Percentiles rank a stretch among this genome's conserved stretches.
Conservation (phyloP, 352 stramenopile species). For the Halophytophthora batemanensis region DNA sequence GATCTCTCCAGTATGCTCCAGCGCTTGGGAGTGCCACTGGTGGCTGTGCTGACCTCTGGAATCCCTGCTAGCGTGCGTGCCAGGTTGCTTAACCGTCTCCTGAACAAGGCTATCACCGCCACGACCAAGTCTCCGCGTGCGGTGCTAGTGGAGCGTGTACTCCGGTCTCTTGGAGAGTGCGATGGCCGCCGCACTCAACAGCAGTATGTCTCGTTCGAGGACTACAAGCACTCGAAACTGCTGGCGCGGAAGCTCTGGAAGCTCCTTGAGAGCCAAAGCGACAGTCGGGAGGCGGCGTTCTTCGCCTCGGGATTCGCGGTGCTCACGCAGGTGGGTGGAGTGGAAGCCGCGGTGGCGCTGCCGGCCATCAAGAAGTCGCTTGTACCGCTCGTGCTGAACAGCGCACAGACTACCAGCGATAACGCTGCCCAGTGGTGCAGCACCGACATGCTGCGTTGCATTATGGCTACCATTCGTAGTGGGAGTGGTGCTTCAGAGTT, state of each 20-base stretch:
- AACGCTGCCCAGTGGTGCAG: neutral
- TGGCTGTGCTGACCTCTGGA: slow-evolving; percentile 21
- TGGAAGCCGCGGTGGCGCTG: slow-evolving; percentile 20
- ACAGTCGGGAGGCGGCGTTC: slow-evolving; percentile 14
- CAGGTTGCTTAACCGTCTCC: slow-evolving; percentile 19
- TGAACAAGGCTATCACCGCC: slow-evolving; percentile 7
- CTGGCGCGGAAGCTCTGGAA: slow-evolving; percentile 40
- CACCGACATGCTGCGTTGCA: slow-evolving; percentile 18
- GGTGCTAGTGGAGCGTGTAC: slow-evolving; percentile 34
- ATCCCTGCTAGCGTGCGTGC: slow-evolving; percentile 8
- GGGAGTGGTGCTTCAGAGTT: slow-evolving; percentile 17
- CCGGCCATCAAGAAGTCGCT: slow-evolving; percentile 21
- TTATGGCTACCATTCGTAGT: slow-evolving; percentile 19
- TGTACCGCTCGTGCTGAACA: slow-evolving; percentile 31
- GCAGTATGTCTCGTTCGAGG: slow-evolving; percentile 20
- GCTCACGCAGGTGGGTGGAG: slow-evolving; percentile 23
- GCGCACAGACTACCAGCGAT: slow-evolving; percentile 3
- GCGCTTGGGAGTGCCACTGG: slow-evolving; percentile 18
- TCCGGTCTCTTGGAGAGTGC: slow-evolving; percentile 24
- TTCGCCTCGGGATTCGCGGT: slow-evolving; percentile 37
- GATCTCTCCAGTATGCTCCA: slow-evolving; percentile 23
- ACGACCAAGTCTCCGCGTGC: slow-evolving; percentile 15
- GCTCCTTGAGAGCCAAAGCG: slow-evolving; percentile 21
- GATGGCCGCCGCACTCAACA: neutral
- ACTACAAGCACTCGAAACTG: slow-evolving; percentile 38